Base-by-base conservation (phyloP, 2,329 filamentous ascomycete genomes). In the Eutypella sp. region DNA sequence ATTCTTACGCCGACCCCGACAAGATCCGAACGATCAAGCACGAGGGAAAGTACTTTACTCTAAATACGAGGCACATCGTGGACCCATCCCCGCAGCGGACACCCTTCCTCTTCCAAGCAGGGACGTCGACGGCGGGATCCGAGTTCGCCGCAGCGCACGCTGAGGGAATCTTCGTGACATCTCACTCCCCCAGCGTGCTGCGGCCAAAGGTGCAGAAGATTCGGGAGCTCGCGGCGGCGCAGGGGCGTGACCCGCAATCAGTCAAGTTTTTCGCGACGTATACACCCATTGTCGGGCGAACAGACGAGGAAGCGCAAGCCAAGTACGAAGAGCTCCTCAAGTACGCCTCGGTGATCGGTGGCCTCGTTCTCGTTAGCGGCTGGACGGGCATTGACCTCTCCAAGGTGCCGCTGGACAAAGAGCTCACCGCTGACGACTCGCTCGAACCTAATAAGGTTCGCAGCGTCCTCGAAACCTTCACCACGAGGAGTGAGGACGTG, bases 331-430 rank as follows among this genome's bases (percentile, higher is more conserved):
- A 77, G 46, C 51, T 73, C 10, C 69, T 73, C 54, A 73, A 72
- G 50, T 72, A 82, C 53, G 77, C 73, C 1, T 76, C 71, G 0
- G 70, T 72, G 0, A 63, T 78, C 15, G 78, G 76, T 0, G 78
- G 75, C 0, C 61, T 82, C 1, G 78, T 78, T 0, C 64, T 81
- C 1, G 75, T 80, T 49, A 74, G 71, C 33, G 77, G 77, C 1
- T 81, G 75, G 74, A 80, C 78, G 0, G 79, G 79, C 0, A 80
- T 83, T 47, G 79, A 83, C 54, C 67, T 82, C 15, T 78, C 73
- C 3, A 70, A 70, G 53, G 71, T 82, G 36, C 76, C 78, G 0
- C 57, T 82, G 0, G 80, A 83, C 49, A 71, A 82, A 50, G 76
- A 78, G 15, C 68, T 84, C 48, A 76, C 71, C 1, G 71, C 71